Conservation (phyloP, 192 early-diverging fungal genomes). For the Oehlia diaphana region DNA sequence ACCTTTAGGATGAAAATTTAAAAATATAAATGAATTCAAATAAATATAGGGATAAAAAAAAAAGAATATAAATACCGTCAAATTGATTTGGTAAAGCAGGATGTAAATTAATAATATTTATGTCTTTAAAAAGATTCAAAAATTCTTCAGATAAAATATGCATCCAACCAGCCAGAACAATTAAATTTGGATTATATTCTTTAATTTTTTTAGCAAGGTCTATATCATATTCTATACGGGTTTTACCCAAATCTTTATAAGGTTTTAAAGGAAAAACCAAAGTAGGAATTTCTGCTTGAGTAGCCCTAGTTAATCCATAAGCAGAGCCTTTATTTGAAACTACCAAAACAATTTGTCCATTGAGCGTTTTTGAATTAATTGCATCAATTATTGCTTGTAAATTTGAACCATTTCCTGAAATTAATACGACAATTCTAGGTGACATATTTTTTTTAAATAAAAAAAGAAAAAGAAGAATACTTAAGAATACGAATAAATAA, state of each 20-base stretch:
- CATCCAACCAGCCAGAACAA: slow-evolving; percentile 98
- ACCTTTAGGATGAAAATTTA: slow-evolving; percentile 33
- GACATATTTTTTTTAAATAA: slow-evolving; percentile 24
- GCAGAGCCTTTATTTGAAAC: slow-evolving; percentile 86
- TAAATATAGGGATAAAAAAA: neutral
- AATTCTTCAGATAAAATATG: slow-evolving; percentile 93
- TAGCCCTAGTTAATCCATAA: slow-evolving; percentile 89
- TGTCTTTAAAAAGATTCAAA: slow-evolving; percentile 63
- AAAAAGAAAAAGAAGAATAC: neutral
- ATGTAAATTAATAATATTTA: slow-evolving; percentile 90
- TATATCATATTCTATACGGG: slow-evolving; percentile 86
- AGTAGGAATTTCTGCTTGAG: slow-evolving; percentile 80
- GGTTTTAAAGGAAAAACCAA: slow-evolving; percentile 77
- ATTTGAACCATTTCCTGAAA: slow-evolving; percentile 94
- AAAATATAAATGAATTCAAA: neutral
- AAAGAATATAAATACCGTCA: slow-evolving; percentile 53
- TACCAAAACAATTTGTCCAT: slow-evolving; percentile 77
- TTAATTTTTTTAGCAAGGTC: slow-evolving; percentile 75
- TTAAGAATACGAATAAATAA: too few species aligned
- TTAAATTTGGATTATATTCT: slow-evolving; percentile 69
- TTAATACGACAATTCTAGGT: slow-evolving; percentile 80
- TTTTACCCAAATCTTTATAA: slow-evolving; percentile 77
- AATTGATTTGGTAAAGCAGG: slow-evolving; percentile 95
- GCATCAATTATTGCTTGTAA: slow-evolving; percentile 96
- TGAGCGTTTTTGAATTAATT: slow-evolving; percentile 45